phyloP scores from a whole-genome alignment of 2,329 filamentous ascomycete genomes.

The Colletotrichum echinochloae region DNA sequence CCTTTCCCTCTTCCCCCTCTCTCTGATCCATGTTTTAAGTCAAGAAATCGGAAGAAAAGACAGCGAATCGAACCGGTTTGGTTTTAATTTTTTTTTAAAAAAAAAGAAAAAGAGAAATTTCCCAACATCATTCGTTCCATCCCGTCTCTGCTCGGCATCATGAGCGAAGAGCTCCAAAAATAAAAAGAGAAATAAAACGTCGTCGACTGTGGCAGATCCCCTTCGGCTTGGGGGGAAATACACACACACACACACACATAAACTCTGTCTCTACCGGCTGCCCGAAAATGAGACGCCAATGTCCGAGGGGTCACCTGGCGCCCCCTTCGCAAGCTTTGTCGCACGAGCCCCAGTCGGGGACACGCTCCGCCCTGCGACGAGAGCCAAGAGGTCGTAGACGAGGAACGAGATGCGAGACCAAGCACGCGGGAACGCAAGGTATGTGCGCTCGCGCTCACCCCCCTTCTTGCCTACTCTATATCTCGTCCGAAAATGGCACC shows the following conservation, averaged over 20 bases:
- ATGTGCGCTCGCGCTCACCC: neutral
- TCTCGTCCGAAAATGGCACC: slow-evolving; percentile 26
- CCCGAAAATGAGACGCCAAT: slow-evolving; percentile 5
- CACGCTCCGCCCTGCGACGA: slow-evolving; percentile 17
- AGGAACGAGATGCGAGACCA: neutral
- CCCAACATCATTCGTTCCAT: neutral
- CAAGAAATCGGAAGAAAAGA: neutral
- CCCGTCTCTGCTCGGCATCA: slow-evolving; percentile 5
- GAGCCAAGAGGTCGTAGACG: neutral
- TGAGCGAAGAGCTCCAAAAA: neutral
- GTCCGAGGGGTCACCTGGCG: slow-evolving; percentile 16
- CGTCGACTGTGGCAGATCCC: too few relatives aligned
- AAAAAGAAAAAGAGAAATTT: too few relatives aligned
- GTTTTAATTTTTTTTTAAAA: neutral
- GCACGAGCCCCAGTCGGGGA: slow-evolving; percentile 27
- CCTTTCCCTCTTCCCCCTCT: neutral
- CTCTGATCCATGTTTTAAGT: neutral
- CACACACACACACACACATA: too few relatives aligned
- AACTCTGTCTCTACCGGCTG: too few relatives aligned
- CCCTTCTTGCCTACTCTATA: too few relatives aligned
- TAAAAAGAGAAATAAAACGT: neutral
- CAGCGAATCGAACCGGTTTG: neutral
- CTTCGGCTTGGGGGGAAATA: too few relatives aligned
- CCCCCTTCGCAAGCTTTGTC: neutral
- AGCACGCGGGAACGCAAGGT: slow-evolving; percentile 8